Conservation (phyloP, 2,329 filamentous ascomycete species). For the Chlorencoelia australis region DNA sequence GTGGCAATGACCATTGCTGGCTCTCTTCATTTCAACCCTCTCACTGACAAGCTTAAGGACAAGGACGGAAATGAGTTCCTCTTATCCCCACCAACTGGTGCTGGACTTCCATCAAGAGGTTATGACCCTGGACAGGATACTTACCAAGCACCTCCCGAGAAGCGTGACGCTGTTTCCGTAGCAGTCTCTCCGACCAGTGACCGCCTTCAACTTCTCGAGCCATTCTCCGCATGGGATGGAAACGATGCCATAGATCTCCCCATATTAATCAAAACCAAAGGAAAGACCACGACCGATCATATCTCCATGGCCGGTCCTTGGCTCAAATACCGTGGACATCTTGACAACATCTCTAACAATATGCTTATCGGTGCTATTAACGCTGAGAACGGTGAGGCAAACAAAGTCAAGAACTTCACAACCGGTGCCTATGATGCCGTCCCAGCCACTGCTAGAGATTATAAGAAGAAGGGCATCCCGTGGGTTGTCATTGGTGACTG, state of each 20-base stretch:
- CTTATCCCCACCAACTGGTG: slow-evolving; percentile 69
- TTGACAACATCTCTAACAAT: slow-evolving; percentile 99
- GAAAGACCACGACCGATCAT: slow-evolving; percentile 95
- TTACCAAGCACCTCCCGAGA: slow-evolving; percentile 85
- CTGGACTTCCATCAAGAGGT: slow-evolving; percentile 67
- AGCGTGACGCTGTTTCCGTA: slow-evolving; percentile 64
- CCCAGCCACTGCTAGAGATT: slow-evolving; percentile 89
- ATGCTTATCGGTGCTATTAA: slow-evolving; percentile 98
- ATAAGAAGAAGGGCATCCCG: slow-evolving; percentile 92
- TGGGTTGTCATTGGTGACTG: slow-evolving; percentile 99
- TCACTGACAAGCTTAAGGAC: slow-evolving; percentile 85
- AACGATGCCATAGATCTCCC: slow-evolving; percentile 78
- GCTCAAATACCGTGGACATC: slow-evolving; percentile 97
- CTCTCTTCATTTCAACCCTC: slow-evolving; percentile 84
- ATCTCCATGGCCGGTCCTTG: slow-evolving; percentile 96
- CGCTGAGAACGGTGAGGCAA: slow-evolving; percentile 89
- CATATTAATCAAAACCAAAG: slow-evolving; percentile 91
- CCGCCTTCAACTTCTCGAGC: slow-evolving; percentile 83
- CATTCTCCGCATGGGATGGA: slow-evolving; percentile 83
- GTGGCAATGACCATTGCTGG: slow-evolving; percentile 80
- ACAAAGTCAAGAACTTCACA: slow-evolving; percentile 90
- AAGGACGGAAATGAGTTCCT: slow-evolving; percentile 95
- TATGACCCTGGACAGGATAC: slow-evolving; percentile 90
- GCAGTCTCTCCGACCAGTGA: slow-evolving; percentile 82
- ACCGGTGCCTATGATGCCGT: slow-evolving; percentile 80